Evolutionary conservation across 805 yeast species (phyloP).

Genomic region (Saturnispora galanensis): DNA sequence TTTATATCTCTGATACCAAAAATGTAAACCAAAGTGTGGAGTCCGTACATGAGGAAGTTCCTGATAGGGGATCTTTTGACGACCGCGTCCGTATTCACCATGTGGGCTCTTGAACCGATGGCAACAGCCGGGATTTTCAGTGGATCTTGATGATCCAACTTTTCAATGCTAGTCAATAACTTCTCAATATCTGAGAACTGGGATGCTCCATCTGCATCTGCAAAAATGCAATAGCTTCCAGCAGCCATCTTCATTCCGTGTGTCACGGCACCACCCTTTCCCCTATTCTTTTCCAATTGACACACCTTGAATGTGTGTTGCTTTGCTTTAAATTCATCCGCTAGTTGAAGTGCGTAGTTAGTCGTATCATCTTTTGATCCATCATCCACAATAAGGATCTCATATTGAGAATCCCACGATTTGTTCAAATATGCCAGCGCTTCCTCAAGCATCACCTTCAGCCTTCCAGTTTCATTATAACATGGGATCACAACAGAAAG

Average conservation of each 20-base stretch:
- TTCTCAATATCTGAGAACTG: constrained; percentile 58
- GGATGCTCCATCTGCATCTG: constrained; percentile 97
- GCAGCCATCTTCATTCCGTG: constrained; percentile 75
- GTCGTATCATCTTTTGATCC: constrained; percentile 80
- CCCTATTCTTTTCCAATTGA: constrained; percentile 67
- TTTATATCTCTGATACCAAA: constrained; percentile 82
- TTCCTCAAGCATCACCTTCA: constrained; percentile 64
- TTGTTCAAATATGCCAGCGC: constrained; percentile 43
- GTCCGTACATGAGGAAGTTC: constrained; percentile 85
- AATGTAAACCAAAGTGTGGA: constrained; percentile 74
- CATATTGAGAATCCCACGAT: constrained; percentile 37
- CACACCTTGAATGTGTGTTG: constrained; percentile 64
- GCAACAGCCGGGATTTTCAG: constrained; percentile 47
- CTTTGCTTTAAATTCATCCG: constrained; percentile 34
- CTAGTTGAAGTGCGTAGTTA: constrained; percentile 58
- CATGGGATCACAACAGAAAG: constrained; percentile 87
- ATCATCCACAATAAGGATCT: constrained; percentile 83
- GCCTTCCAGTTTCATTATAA: constrained; percentile 72
- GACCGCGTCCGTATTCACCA: constrained; percentile 93
- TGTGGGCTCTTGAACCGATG: constrained; percentile 91
- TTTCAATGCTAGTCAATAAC: constrained; percentile 36
- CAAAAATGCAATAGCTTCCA: constrained; percentile 73
- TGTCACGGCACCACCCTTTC: constrained; percentile 94
- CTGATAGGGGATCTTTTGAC: constrained; percentile 86
- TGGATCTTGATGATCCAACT: constrained; percentile 16